These are phyloP conservation scores for Psilocybe cyanescens DNA, from an alignment of 768 basidiomycete genomes.

Conservation along the genomic window DNA sequence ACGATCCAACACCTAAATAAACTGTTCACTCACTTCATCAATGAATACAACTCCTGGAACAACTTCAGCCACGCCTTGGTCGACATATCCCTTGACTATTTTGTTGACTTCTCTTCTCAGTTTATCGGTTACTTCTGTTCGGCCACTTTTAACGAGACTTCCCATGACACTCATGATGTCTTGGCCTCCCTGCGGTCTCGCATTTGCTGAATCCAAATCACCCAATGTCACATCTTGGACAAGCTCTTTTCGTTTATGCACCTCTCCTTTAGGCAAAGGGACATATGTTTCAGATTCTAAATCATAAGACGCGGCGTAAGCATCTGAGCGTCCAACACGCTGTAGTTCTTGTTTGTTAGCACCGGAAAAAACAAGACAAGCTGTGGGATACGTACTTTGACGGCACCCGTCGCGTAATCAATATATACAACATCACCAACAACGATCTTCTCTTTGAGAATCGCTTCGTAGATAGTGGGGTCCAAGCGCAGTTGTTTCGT, in stretches of 20 bases:
- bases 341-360: slow-evolving; percentile 32
- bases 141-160: slow-evolving; percentile 83
- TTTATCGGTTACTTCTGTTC: slow-evolving; percentile 98
- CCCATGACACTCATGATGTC: slow-evolving; percentile 99
- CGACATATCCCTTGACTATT: slow-evolving; percentile 95
- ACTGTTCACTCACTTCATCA: slow-evolving; percentile 75
- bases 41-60: slow-evolving; percentile 98
- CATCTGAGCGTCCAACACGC: slow-evolving; percentile 96
- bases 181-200: slow-evolving; percentile 93
- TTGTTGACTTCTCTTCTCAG: slow-evolving; percentile 95
- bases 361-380: not conserved
- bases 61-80: slow-evolving; percentile 97
- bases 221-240: slow-evolving; percentile 95
- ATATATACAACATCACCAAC: slow-evolving; percentile 98
- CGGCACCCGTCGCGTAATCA: slow-evolving; percentile 91
- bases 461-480: slow-evolving; percentile 95
- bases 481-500: slow-evolving; percentile 95
- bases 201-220: slow-evolving; percentile 96
- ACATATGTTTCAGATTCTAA: slow-evolving; percentile 99
- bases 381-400: slow-evolving; percentile 65
- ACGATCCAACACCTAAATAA: slow-evolving; percentile 3
- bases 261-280: slow-evolving; percentile 94
- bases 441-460: slow-evolving; percentile 95
- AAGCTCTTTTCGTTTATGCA: slow-evolving; percentile 91
- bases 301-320: slow-evolving; percentile 97